Evolutionary conservation across 352 stramenopile species (phyloP), one percentile per base, ranked within the genome.

Genomic region (Phytopythium chamaehyphon): DNA sequence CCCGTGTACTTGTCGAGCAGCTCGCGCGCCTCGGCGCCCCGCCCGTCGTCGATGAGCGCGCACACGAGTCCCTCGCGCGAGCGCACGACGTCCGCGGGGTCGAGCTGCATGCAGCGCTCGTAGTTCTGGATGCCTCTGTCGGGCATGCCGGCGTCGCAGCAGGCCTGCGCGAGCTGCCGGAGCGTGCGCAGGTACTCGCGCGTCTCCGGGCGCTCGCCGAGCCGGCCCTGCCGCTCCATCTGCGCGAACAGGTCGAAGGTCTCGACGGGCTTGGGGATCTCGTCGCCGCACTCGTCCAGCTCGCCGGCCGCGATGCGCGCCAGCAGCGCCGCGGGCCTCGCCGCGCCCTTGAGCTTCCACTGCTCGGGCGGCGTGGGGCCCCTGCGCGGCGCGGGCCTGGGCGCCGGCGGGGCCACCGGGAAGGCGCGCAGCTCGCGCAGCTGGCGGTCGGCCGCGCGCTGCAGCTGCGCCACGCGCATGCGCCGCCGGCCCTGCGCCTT

Each of bases 121-220:
- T 93, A 94, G 60, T 90, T 74, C 47, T 88, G 79, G 53, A 94
- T 93, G 23, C 82, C 82, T 12, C 74, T 76, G 39, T 90, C 79
- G 2, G 70, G 59, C 79, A 91, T 79, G 2, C 77, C 76, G 18
- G 82, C 84, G 28, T 82, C 55, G 51, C 80, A 91, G 53, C 82
- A 90, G 0, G 82, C 79, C 19, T 76, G 71, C 0, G 82, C 84
- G 24, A 94, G 66, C 35, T 90, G 68, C 56, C 88, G 88, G 54
- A 91, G 50, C 36, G 81, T 75, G 7, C 62, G 60, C 11, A 93
- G 59, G 48, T 91, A 93, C 23, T 84, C 77, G 39, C 73, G 66
- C 16, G 81, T 92, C 46, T 91, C 66, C 33, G 73, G 53, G 44
- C 82, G 65, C 47, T 86, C 65, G 6, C 64, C 78, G 26, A 94